Evolutionary conservation across 768 basidiomycete genomes (phyloP), one percentile per base, ranked within the genome.

Genomic region (Trametes cingulata): DNA sequence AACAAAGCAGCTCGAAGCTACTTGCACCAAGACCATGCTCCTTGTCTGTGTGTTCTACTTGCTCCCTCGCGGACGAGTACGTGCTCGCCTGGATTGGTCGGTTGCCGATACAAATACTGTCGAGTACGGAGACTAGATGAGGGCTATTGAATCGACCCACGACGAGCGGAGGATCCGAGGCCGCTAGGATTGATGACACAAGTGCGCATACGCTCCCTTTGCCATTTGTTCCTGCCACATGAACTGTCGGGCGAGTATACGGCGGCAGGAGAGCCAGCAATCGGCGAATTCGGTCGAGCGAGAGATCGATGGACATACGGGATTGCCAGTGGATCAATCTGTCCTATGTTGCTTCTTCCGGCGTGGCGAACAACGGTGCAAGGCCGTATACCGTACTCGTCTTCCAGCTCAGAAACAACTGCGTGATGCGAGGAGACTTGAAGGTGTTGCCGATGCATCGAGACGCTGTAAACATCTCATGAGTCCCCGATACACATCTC

Each of bases 171-270:
- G 87, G 76, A 0, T 77, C 73, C 6, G 87, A 80, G 6, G 79
- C 73, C 5, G 71, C 69, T 8, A 98, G 75, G 66, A 93, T 89
- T 42, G 92, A 92, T 0, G 91, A 84, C 12, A 97, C 72, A 36
- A 94, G 77, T 6, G 88, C 87, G 0, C 93, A 87, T 13, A 96
- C 93, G 65, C 92, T 95, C 36, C 97, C 97, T 73, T 98, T 99
- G 9, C 96, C 96, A 74, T 99, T 98, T 0, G 97, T 99, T 0
- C 97, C 97, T 8, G 94, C 87, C 58, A 98, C 82, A 69, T 99
- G 97, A 36, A 91, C 78, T 0, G 94, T 93, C 0, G 94, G 96
- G 2, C 91, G 82, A 0, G 79, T 84, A 68, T 90, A 88, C 0
- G 78, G 74, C 0, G 84, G 85, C 5, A 96, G 74, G 65, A 79